Conservation (phyloP, 129 eudicot genomes). For the Artemisia tridentata region DNA sequence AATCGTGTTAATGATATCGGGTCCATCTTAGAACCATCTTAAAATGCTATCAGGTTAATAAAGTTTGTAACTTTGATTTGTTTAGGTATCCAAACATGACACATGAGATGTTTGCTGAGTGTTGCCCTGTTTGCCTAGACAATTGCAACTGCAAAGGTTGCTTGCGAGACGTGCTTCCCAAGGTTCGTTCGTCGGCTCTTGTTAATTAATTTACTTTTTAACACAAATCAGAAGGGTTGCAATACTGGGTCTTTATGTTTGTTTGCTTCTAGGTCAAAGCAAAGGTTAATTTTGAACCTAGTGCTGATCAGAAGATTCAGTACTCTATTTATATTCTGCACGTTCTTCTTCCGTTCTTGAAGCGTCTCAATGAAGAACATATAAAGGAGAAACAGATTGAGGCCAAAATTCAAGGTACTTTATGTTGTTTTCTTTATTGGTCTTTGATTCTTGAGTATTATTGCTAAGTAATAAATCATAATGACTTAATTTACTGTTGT, state of each 20-base stretch:
- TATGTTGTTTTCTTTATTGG: slow-evolving; percentile 11
- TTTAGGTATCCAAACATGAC: slow-evolving; percentile 78
- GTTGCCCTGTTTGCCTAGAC: slow-evolving; percentile 74
- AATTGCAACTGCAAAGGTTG: slow-evolving; percentile 91
- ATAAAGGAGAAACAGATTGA: slow-evolving; percentile 53
- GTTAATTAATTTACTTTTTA: neutral
- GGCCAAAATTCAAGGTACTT: slow-evolving; percentile 68
- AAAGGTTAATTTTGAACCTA: slow-evolving; percentile 25
- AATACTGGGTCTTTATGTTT: neutral
- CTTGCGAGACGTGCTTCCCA: slow-evolving; percentile 52
- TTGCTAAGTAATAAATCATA: neutral
- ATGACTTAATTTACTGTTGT: neutral
- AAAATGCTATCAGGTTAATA: no score
- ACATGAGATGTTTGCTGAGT: slow-evolving; percentile 50
- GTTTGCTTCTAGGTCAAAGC: slow-evolving; percentile 28
- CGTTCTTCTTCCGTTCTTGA: slow-evolving; percentile 59
- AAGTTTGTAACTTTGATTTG: neutral
- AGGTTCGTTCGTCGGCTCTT: slow-evolving; percentile 22
- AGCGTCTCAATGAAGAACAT: slow-evolving; percentile 52
- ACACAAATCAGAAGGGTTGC: no score
- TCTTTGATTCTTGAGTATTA: neutral
- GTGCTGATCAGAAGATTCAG: slow-evolving; percentile 35
- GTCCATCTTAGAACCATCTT: no score
- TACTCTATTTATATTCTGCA: slow-evolving; percentile 50
- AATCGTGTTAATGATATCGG: no score